Conservation (phyloP, 345 rosid species). For the Raphanus sativus region DNA sequence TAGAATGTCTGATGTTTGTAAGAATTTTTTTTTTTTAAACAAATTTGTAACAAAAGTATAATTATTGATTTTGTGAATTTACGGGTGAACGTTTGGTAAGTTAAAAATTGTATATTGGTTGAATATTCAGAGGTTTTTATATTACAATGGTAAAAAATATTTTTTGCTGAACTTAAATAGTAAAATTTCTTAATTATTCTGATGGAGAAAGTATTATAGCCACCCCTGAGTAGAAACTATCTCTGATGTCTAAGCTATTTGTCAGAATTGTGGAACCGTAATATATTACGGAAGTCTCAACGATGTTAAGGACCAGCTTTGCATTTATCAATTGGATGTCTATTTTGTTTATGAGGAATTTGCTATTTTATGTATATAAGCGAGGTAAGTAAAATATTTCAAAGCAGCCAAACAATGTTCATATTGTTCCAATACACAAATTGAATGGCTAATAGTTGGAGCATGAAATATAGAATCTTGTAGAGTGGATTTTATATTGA, state of each 20-base stretch:
- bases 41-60: not conserved
- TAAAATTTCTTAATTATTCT: not conserved
- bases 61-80: not conserved
- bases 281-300: not conserved
- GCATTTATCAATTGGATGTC: not conserved
- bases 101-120: not conserved
- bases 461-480: not conserved
- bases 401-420: not conserved
- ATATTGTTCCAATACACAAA: not conserved
- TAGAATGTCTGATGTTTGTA: not conserved
- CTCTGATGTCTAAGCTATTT: not conserved
- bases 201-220: not conserved
- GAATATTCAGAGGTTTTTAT: not conserved
- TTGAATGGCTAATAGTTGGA: not conserved
- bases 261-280: not conserved
- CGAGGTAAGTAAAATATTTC: not conserved
- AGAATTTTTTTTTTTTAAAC: not conserved
- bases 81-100: not conserved
- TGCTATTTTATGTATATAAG: not conserved
- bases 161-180: not conserved
- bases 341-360: not conserved
- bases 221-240: not conserved
- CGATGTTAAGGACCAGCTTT: not conserved
- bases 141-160: not conserved
- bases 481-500: not conserved